These are phyloP conservation scores for Carex littledalei DNA, from an alignment of 176 grass and related monocot species.

Conservation along the genomic window DNA sequence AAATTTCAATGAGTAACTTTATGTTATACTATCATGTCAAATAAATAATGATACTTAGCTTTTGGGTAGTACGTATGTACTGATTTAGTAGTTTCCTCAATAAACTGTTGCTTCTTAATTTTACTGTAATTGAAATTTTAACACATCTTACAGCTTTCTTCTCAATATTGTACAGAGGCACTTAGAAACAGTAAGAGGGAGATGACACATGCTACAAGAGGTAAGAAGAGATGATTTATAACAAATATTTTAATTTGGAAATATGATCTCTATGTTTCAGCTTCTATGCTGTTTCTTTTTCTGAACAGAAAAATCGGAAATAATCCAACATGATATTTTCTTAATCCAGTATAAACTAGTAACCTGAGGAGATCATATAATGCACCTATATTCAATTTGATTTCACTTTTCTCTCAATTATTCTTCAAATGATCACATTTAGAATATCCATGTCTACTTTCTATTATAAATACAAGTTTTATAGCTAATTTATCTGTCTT, in stretches of 20 bases:
- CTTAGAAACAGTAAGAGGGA: slow-evolving; percentile 89
- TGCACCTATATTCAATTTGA: not conserved
- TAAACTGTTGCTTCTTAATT: not conserved
- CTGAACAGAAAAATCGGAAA: not conserved
- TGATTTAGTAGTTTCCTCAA: not conserved
- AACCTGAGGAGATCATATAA: not conserved
- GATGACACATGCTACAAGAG: slow-evolving; percentile 72
- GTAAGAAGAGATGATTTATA: slow-evolving; percentile 19
- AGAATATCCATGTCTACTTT: not conserved
- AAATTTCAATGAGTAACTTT: not conserved
- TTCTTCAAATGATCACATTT: not conserved
- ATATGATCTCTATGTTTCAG: not conserved
- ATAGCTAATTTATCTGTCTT: not conserved
- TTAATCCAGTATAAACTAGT: not conserved
- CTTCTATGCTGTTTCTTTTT: not conserved
- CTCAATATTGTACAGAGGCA: slow-evolving; percentile 50
- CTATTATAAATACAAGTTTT: not conserved
- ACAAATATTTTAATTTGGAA: not conserved
- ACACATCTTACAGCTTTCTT: slow-evolving; percentile 7
- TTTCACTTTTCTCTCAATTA: not conserved
- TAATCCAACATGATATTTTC: not conserved
- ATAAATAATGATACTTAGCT: not conserved
- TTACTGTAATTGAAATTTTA: not conserved
- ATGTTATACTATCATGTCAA: not conserved
- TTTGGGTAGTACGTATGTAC: not conserved